Conservation (phyloP, 139 green algal genomes). For the Closterium sp. region DNA sequence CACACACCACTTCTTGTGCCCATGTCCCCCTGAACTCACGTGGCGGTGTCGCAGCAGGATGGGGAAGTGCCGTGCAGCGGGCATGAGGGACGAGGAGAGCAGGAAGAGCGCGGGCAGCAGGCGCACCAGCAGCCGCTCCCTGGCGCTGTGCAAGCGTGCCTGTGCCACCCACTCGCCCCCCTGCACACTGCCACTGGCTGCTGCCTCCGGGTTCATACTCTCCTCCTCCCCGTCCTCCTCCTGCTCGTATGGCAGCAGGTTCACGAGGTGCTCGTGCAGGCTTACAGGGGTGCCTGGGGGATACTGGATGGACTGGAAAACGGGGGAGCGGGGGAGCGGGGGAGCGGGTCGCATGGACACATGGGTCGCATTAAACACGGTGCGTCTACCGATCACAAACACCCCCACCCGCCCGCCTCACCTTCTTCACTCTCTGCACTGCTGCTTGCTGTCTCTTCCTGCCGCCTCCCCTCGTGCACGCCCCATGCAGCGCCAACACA, state of each 20-base stretch:
- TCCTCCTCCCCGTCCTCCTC: not conserved
- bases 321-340: too few relatives aligned
- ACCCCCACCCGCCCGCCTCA: too few relatives aligned
- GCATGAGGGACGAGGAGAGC: not conserved
- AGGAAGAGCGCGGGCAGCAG: not conserved
- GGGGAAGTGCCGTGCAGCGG: not conserved
- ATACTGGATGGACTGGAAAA: too few relatives aligned
- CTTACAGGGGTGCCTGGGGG: not conserved
- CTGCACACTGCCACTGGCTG: too few relatives aligned
- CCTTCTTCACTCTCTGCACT: too few relatives aligned
- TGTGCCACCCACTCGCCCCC: not conserved
- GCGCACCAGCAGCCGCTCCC: not conserved
- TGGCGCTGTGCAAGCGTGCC: not conserved
- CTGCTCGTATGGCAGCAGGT: not conserved
- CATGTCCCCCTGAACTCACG: not conserved
- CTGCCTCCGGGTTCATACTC: too few relatives aligned
- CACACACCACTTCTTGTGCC: too few relatives aligned
- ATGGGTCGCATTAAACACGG: not conserved
- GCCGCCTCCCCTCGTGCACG: too few relatives aligned
- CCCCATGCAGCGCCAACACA: too few relatives aligned
- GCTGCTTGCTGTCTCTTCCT: too few relatives aligned
- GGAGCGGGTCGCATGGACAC: too few relatives aligned
- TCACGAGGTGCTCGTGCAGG: not conserved
- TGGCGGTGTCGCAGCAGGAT: not conserved
- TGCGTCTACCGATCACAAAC: not conserved